Evolutionary conservation across 73 alveolate genomes (phyloP).

Genomic region (Paramecium sonneborni): DNA sequence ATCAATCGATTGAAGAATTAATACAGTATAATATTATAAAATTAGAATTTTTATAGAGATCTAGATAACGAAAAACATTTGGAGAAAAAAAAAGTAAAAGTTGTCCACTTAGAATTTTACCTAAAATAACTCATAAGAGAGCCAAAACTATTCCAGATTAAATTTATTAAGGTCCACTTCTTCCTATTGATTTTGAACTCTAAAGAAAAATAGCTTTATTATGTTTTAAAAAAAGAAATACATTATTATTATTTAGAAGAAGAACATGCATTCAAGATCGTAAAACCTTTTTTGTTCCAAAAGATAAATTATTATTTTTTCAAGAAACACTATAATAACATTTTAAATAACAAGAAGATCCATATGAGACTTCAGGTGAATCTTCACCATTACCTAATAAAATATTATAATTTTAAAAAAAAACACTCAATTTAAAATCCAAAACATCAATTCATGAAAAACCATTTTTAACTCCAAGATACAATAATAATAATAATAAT

Average conservation of each 20-base stretch:
- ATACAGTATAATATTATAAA: not conserved
- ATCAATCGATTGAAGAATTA: not conserved
- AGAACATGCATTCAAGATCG: not conserved
- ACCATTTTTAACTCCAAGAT: not conserved
- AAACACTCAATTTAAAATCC: not conserved
- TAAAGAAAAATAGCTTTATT: not conserved
- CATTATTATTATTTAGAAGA: not conserved
- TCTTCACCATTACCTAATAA: not conserved
- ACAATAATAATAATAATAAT: not conserved
- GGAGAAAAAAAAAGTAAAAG: slow-evolving; percentile 18
- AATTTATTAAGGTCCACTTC: not conserved
- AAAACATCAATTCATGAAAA: not conserved
- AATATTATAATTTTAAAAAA: not conserved
- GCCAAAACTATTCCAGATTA: not conserved
- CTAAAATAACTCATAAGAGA: not conserved
- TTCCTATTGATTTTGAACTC: not conserved
- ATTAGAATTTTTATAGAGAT: slow-evolving; percentile 22
- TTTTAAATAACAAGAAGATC: not conserved
- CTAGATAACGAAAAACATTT: not conserved
- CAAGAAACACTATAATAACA: not conserved
- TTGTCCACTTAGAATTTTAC: not conserved
- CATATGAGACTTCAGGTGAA: not conserved
- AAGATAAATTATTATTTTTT: not conserved
- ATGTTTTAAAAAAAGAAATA: not conserved
- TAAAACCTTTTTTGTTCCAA: not conserved